Base-by-base conservation (phyloP, 805 yeast species). In the Saturnispora bothae region DNA sequence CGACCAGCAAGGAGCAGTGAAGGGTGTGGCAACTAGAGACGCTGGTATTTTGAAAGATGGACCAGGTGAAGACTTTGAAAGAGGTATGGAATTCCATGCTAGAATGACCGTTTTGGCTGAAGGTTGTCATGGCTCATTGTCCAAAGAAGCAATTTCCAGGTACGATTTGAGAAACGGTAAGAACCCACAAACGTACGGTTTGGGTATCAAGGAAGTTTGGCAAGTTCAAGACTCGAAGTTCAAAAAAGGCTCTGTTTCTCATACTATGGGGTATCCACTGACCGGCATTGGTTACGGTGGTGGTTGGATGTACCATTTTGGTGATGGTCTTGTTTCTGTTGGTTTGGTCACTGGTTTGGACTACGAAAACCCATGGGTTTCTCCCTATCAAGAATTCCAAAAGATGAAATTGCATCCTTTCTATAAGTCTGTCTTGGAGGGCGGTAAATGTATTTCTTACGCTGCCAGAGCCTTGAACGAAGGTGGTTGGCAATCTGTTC, bases 171-270 rank as follows among this genome's bases (percentile, higher is more conserved):
- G 96, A 41, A 66, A 69, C 35, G 71, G 73, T 23, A 65, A 69
- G 37, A 68, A 73, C 36, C 78, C 78, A 15, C 98, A 92, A 63
- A 86, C 97, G 0, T 92, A 92, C 60, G 99, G 98, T 10, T 59
- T 92, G 18, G 99, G 99, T 28, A 71, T 92, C 42, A 92, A 92
- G 57, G 99, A 92, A 61, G 89, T 92, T 5, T 92, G 99, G 99
- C 86, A 89, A 57, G 94, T 92, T 12, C 68, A 71, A 18, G 85
- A 89, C 8, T 83, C 76, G 34, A 82, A 83, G 45, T 89, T 83
- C 64, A 69, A 75, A 41, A 69, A 71, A 47, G 98, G 98, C 1
- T 74, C 64, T 44, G 88, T 84, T 15, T 76, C 82, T 1, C 99
- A 92, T 57, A 68, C 94, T 0, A 63, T 92, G 69, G 99, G 98